phyloP scores from a whole-genome alignment of 129 eudicot genomes.

The Saussurea involucrata region DNA sequence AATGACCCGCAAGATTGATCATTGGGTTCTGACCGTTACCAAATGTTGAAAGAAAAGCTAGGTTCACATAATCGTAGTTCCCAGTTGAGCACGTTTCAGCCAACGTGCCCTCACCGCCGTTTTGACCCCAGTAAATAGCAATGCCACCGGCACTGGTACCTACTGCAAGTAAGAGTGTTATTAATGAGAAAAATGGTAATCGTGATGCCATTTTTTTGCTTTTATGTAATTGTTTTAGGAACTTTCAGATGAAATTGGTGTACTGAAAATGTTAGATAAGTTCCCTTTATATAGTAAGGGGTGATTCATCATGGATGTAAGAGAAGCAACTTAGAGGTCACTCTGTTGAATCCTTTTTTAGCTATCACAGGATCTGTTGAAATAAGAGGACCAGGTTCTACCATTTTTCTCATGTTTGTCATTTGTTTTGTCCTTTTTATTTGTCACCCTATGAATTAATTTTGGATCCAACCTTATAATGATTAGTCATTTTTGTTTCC shows the following conservation, averaged over 20 bases:
- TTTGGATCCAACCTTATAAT: no score
- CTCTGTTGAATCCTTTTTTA: not conserved
- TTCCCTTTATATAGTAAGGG: not conserved
- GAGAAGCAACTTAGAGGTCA: not conserved
- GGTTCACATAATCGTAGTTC: slow-evolving; percentile 29
- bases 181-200: not conserved
- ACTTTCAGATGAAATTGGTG: not conserved
- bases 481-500: no score
- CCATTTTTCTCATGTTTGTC: not conserved
- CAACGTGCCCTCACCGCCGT: slow-evolving; percentile 39
- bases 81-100: slow-evolving; percentile 35
- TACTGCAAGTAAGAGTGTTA: not conserved
- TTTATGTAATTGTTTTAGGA: not conserved
- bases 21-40: slow-evolving; percentile 32
- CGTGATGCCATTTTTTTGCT: not conserved
- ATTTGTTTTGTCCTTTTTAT: not conserved
- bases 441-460: not conserved
- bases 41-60: slow-evolving; percentile 35
- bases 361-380: not conserved
- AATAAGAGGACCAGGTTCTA: not conserved
- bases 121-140: slow-evolving; percentile 47
- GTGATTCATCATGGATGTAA: not conserved
- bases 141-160: slow-evolving; percentile 26
- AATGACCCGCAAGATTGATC: slow-evolving; percentile 38
- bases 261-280: not conserved